Percentiles rank a stretch among this genome's conserved stretches.
These are phyloP conservation scores for Trichoderma cornu-damae DNA, from an alignment of 2,329 filamentous ascomycete genomes.

Conservation along the genomic window DNA sequence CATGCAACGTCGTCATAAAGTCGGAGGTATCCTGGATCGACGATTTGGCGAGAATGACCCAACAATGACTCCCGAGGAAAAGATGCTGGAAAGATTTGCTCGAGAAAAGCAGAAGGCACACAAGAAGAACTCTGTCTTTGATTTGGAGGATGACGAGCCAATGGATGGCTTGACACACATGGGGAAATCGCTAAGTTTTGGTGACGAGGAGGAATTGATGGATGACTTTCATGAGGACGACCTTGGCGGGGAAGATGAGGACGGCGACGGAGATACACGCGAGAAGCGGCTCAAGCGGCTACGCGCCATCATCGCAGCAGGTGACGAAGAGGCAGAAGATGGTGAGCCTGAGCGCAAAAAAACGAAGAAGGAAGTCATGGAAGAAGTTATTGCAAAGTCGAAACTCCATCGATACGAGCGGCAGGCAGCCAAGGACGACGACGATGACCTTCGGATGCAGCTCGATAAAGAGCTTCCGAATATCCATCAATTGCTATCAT, in stretches of 20 bases:
- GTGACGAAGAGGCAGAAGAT: slow-evolving; percentile 45
- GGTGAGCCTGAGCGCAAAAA: slow-evolving; percentile 78
- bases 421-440: slow-evolving; percentile 86
- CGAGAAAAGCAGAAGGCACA: slow-evolving; percentile 75
- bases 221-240: slow-evolving; percentile 82
- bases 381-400: slow-evolving; percentile 95
- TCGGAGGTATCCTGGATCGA: slow-evolving; percentile 85
- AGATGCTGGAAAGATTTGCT: slow-evolving; percentile 85
- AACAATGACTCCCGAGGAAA: slow-evolving; percentile 87
- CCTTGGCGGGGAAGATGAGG: slow-evolving; percentile 55
- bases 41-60: slow-evolving; percentile 95
- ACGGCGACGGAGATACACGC: slow-evolving; percentile 52
- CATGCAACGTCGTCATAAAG: slow-evolving; percentile 82
- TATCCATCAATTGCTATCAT: slow-evolving; percentile 67
- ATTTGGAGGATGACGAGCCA: slow-evolving; percentile 70
- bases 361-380: slow-evolving; percentile 94
- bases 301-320: slow-evolving; percentile 42
- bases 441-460: slow-evolving; percentile 78
- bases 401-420: slow-evolving; percentile 93
- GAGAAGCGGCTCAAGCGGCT: slow-evolving; percentile 54
- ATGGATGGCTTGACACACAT: slow-evolving; percentile 71
- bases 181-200: slow-evolving; percentile 67
- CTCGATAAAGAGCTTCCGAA: slow-evolving; percentile 78
- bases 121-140: slow-evolving; percentile 77
- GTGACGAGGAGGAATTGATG: slow-evolving; percentile 40